These are phyloP conservation scores for Symbiodinium pilosum DNA, from an alignment of 73 alveolate species.

Conservation along the genomic window DNA sequence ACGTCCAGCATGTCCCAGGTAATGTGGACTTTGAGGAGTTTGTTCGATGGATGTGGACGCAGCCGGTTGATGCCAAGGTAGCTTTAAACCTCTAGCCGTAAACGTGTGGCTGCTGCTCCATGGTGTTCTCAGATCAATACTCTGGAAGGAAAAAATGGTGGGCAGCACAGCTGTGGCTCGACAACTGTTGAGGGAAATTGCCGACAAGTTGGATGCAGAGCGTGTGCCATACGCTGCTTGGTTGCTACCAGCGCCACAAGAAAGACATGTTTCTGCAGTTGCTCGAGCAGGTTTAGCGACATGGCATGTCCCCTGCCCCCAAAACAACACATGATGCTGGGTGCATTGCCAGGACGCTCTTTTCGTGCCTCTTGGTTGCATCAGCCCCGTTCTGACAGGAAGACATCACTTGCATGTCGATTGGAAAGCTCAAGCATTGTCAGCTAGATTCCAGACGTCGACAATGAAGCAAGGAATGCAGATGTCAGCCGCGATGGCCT, in stretches of 20 bases:
- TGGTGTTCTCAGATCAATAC: not conserved
- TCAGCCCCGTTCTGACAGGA: no score
- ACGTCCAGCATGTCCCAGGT: not conserved
- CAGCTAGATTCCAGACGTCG: no score
- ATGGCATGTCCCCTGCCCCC: no score
- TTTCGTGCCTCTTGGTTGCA: not conserved
- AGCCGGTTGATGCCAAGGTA: constrained; percentile 87
- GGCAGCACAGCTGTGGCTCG: constrained; percentile 92
- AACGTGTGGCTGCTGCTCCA: not conserved
- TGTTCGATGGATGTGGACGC: constrained; percentile 57
- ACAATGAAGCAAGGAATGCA: constrained; percentile 23
- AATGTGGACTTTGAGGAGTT: constrained; percentile 85
- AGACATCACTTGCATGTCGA: no score
- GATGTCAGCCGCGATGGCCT: constrained; percentile 37
- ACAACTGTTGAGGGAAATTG: constrained; percentile 66
- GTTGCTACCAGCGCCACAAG: no score
- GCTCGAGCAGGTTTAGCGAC: no score
- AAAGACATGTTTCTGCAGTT: no score
- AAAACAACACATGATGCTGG: no score
- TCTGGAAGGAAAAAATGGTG: constrained; percentile 57
- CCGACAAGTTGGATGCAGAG: constrained; percentile 56
- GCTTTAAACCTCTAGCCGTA: not conserved
- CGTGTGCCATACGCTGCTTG: not conserved
- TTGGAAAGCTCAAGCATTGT: no score
- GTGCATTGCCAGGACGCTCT: not conserved